Evolutionary conservation across 2,329 filamentous ascomycete species (phyloP).

Genomic region (Sphaceloma murrayae): DNA sequence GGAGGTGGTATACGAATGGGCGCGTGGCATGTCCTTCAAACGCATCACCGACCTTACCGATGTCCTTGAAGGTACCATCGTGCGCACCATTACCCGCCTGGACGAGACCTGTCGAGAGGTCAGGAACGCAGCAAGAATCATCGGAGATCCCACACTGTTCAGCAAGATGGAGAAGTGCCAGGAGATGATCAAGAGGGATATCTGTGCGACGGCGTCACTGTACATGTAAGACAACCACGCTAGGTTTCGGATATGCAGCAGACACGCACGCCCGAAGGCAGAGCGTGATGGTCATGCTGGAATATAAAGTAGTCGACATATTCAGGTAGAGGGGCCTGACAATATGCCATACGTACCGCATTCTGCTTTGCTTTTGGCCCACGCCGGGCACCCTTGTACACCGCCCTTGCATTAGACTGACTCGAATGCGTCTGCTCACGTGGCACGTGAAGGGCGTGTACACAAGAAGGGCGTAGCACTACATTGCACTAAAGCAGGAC

Average conservation of each 20-base stretch:
- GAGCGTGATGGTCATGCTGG: not conserved
- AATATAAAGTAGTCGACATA: not conserved
- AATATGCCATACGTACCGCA: too few species aligned
- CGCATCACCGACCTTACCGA: constrained; percentile 94
- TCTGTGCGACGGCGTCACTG: constrained; percentile 77
- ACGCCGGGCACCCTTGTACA: too few species aligned
- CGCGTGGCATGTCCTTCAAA: constrained; percentile 94
- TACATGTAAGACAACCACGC: constrained; percentile 59
- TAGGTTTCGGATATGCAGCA: not conserved
- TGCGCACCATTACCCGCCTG: constrained; percentile 82
- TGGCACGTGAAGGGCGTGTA: too few species aligned
- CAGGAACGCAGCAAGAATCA: constrained; percentile 90
- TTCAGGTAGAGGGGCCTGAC: too few species aligned
- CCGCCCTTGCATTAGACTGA: too few species aligned
- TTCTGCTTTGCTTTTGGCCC: too few species aligned
- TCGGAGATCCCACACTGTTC: constrained; percentile 87
- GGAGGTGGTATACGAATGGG: constrained; percentile 98
- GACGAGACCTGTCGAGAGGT: constrained; percentile 97
- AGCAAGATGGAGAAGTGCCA: constrained; percentile 96
- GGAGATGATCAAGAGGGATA: constrained; percentile 95
- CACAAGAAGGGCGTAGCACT: too few species aligned
- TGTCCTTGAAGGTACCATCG: constrained; percentile 94
- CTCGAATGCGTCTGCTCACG: too few species aligned
- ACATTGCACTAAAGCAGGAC: too few species aligned
- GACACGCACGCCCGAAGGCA: not conserved